Evolutionary conservation across 805 yeast species (phyloP), one percentile per base, ranked within the genome.

Genomic region (Pichia manshurica): DNA sequence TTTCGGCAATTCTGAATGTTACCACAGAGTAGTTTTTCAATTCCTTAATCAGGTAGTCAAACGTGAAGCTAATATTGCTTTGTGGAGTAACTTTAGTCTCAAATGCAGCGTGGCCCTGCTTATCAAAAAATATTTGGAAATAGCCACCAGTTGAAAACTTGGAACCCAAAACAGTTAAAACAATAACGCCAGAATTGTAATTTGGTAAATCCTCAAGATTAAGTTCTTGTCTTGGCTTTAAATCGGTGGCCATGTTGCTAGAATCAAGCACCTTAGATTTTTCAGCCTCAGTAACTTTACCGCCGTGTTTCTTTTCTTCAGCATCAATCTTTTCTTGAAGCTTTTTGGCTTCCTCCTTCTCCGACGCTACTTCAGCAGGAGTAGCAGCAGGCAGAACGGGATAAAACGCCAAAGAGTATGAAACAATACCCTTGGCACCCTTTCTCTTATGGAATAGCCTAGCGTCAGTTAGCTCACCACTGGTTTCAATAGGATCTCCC

Each of bases 321-420:
- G 65, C 67, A 35, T 62, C 68, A 29, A 63, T 42, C 25, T 45
- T 42, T 33, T 50, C 47, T 39, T 50, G 48, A 8, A 44, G 37
- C 12, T 63, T 20, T 31, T 35, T 46, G 60, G 39, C 60, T 68
- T 65, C 45, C 63, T 70, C 44, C 64, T 62, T 50, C 46, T 75
- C 79, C 56, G 81, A 89, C 49, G 70, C 72, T 37, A 78, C 70
- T 54, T 88, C 96, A 46, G 80, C 83, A 38, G 88, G 81, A 33
- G 87, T 78, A 69, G 81, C 72, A n/a, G 90, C 84, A 7, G 90
- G 87, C 45, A 84, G 64, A 12, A 83, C 68, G 29, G 99, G 99
- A 68, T 80, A 90, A 72, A 91, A 93, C 2, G 95, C 78, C 47
- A 86, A 69, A 4, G 79, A 73, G 64, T 87, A 93, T 4, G 79